These are phyloP conservation scores for Colletotrichum sp. DNA, from an alignment of 2,329 filamentous ascomycete genomes.

Conservation along the genomic window DNA sequence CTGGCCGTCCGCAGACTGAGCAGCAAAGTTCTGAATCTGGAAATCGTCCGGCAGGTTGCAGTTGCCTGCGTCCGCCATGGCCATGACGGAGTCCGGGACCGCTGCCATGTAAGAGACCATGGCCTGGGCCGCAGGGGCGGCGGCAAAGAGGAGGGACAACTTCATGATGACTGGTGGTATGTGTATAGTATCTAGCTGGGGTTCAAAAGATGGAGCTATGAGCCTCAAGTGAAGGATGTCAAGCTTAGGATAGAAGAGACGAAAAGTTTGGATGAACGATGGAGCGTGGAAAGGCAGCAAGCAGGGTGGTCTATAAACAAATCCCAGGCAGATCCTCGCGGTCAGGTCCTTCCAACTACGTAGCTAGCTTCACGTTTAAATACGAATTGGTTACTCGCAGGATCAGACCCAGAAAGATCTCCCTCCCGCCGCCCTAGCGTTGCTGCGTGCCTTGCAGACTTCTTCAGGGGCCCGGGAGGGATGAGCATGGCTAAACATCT, in stretches of 20 bases:
- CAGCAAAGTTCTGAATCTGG: conserved; percentile 42
- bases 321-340: not conserved
- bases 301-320: not conserved
- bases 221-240: not conserved
- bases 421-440: not conserved
- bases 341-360: not conserved
- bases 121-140: conserved; percentile 21
- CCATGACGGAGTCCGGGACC: conserved; percentile 19
- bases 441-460: not conserved
- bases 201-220: not conserved
- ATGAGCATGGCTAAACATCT: not conserved
- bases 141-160: conserved; percentile 16
- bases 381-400: not conserved
- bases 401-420: not conserved
- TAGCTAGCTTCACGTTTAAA: not conserved
- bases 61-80: conserved; percentile 20
- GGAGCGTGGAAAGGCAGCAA: not conserved
- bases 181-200: not conserved
- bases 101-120: conserved; percentile 23
- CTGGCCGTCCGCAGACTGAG: conserved; percentile 36
- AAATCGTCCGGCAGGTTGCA: conserved; percentile 45
- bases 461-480: conserved; percentile 1
- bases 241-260: not conserved
- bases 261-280: not conserved
- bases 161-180: conserved; percentile 14